A percentile compares a stretch with the other conserved stretches of the same genome.
Evolutionary conservation across 2,329 filamentous ascomycete genomes (phyloP).

Genomic region (Colletotrichum cuscutae): DNA sequence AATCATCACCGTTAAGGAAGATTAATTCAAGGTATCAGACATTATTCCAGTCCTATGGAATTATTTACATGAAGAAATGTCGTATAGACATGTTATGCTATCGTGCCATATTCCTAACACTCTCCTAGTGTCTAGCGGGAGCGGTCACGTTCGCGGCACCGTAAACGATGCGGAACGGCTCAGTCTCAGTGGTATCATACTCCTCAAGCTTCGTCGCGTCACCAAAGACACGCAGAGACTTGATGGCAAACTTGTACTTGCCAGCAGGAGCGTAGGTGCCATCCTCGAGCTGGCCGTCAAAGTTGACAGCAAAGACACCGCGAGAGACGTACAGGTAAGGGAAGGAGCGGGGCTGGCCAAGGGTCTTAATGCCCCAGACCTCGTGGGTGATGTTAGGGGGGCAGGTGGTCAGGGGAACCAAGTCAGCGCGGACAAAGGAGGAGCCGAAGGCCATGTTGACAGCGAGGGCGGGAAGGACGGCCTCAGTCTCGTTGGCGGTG

Average conservation of each 20-base stretch:
- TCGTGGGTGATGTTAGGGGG: slow-evolving; percentile 43
- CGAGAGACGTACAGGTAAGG: slow-evolving; percentile 49
- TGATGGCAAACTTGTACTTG: slow-evolving; percentile 59
- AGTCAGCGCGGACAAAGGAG: slow-evolving; percentile 53
- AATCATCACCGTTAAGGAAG: not conserved
- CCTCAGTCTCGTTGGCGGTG: slow-evolving; percentile 42
- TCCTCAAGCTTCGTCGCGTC: slow-evolving; percentile 54
- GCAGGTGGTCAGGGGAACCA: slow-evolving; percentile 51
- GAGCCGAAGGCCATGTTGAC: slow-evolving; percentile 58
- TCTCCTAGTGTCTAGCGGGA: not conserved
- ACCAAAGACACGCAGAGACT: slow-evolving; percentile 62
- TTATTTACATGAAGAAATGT: slow-evolving; percentile 16
- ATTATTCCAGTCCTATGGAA: slow-evolving; percentile 9
- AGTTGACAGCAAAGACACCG: slow-evolving; percentile 43
- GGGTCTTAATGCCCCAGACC: slow-evolving; percentile 49
- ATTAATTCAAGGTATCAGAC: not conserved
- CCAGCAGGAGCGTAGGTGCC: slow-evolving; percentile 60
- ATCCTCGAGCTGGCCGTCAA: slow-evolving; percentile 58
- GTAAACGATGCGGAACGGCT: slow-evolving; percentile 58
- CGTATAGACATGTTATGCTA: not conserved
- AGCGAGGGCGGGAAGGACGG: slow-evolving; percentile 51
- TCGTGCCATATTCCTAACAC: not conserved
- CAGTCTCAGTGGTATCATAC: slow-evolving; percentile 57
- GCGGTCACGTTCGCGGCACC: slow-evolving; percentile 24
- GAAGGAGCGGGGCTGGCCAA: slow-evolving; percentile 55